phyloP scores from a whole-genome alignment of 2,329 filamentous ascomycete genomes.

The Paraconiothyrium sp. region DNA sequence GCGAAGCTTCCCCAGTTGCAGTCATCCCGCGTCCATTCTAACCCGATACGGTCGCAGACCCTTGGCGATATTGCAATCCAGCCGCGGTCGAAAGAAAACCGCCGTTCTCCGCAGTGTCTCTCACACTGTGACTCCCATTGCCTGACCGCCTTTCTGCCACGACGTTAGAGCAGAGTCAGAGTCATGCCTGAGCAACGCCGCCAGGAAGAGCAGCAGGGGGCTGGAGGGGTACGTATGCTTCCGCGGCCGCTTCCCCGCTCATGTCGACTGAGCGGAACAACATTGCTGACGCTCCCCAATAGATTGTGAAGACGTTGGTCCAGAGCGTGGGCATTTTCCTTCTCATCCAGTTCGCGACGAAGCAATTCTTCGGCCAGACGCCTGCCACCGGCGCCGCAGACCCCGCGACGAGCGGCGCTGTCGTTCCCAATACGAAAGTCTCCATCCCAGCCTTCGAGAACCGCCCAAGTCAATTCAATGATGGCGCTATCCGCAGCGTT shows the following conservation, averaged over 20 bases:
- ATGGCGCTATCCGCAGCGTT: slow-evolving; percentile 65
- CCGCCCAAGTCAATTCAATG: slow-evolving; percentile 56
- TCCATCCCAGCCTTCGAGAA: slow-evolving; percentile 49
- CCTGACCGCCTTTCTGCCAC: slow-evolving; percentile 14
- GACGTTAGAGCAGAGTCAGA: slow-evolving; percentile 28
- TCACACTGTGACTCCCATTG: slow-evolving; percentile 7
- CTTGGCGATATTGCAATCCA: slow-evolving; percentile 14
- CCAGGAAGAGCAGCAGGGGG: slow-evolving; percentile 32
- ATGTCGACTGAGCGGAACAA: neutral
- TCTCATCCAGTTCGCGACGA: slow-evolving; percentile 65
- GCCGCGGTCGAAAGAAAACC: slow-evolving; percentile 17
- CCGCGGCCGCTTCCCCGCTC: slow-evolving; percentile 4
- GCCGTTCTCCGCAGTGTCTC: neutral
- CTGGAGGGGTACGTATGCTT: slow-evolving; percentile 33
- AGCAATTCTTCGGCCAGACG: slow-evolving; percentile 60
- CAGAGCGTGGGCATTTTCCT: slow-evolving; percentile 69
- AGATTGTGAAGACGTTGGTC: slow-evolving; percentile 53
- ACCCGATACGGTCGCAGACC: neutral
- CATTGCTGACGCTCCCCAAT: slow-evolving; percentile 26
- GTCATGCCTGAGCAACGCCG: slow-evolving; percentile 45
- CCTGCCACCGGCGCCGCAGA: slow-evolving; percentile 24
- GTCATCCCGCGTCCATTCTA: slow-evolving; percentile 3
- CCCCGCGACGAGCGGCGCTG: slow-evolving; percentile 32
- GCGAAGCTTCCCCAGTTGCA: slow-evolving; percentile 4
- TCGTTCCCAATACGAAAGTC: slow-evolving; percentile 36